Conservation (phyloP, 345 rosid genomes). For the Linum tenue region DNA sequence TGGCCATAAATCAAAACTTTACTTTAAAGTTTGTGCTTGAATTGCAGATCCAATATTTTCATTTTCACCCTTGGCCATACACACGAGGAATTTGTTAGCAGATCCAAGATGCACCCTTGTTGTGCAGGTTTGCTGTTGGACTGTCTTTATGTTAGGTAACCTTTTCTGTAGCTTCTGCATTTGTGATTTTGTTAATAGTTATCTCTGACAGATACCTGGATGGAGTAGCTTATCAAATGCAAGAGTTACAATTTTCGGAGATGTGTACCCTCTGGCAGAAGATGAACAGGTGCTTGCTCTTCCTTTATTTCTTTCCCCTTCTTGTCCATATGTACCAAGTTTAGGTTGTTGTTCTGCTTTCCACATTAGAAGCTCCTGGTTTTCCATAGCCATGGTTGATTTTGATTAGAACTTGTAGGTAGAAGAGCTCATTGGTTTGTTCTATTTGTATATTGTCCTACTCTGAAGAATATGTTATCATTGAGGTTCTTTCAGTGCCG, state of each 20-base stretch:
- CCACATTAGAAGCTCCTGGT: neutral
- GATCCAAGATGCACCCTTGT: constrained; percentile 94
- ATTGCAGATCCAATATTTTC: constrained; percentile 86
- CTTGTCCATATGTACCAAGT: neutral
- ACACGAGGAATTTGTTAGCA: constrained; percentile 78
- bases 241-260: constrained; percentile 90
- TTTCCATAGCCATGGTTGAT: neutral
- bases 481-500: too few species aligned
- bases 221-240: constrained; percentile 99
- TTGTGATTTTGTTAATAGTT: constrained; percentile 23
- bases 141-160: neutral
- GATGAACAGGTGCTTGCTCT: constrained; percentile 51
- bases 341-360: neutral
- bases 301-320: neutral
- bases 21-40: neutral
- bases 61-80: constrained; percentile 91
- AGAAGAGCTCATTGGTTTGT: too few species aligned
- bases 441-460: too few species aligned
- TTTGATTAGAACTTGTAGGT: too few species aligned
- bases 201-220: constrained; percentile 65
- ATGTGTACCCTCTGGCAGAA: constrained; percentile 81
- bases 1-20: neutral
- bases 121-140: constrained; percentile 59
- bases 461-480: too few species aligned
- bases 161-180: constrained; percentile 9